Conservation (phyloP, 2,329 filamentous ascomycete species). For the Nothomitra cinnamomea region DNA sequence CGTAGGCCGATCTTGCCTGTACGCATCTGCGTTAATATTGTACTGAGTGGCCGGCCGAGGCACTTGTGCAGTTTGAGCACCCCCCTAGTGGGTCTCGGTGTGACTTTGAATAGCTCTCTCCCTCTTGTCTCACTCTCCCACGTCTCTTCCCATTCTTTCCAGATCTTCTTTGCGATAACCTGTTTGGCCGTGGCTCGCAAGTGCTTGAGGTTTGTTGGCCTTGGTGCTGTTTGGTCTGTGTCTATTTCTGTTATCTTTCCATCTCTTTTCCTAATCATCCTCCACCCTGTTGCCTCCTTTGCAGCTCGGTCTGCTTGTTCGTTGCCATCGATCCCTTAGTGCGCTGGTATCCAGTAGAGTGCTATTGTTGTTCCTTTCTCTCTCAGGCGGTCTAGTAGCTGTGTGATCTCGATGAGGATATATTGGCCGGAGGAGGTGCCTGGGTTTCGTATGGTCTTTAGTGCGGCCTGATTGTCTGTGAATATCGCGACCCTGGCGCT, state of each 20-base stretch:
- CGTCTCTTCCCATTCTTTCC: background rate
- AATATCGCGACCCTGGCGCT: too few species aligned
- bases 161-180: background rate
- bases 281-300: constrained; percentile 5
- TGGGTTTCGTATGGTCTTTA: background rate
- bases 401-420: background rate
- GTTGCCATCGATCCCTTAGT: constrained; percentile 1
- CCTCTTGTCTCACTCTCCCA: background rate
- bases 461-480: too few species aligned
- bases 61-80: background rate
- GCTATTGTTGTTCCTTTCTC: background rate
- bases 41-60: background rate
- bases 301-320: constrained; percentile 3
- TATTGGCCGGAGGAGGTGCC: background rate
- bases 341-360: constrained; percentile 3
- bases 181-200: background rate
- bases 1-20: constrained; percentile 9
- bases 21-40: too few species aligned
- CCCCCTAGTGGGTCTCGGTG: background rate
- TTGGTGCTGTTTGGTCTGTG: background rate
- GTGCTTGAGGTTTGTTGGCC: background rate
- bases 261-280: background rate
- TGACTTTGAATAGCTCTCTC: background rate
- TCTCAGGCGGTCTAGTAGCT: background rate
- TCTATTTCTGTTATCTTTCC: background rate